Evolutionary conservation across 2,329 filamentous ascomycete species (phyloP).

Genomic region (Microsporum canis): DNA sequence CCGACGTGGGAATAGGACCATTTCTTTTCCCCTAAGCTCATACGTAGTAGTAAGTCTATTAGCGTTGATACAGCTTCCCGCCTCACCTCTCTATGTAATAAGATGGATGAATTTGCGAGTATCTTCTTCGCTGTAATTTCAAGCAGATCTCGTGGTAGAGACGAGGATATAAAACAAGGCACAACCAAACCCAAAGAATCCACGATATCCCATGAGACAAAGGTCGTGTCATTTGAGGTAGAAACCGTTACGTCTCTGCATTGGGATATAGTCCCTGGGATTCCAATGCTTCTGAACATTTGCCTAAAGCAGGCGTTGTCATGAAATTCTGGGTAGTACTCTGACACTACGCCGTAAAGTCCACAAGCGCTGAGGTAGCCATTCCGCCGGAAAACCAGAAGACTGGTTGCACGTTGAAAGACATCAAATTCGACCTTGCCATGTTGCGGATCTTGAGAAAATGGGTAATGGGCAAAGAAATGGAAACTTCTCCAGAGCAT

Average conservation of each 20-base stretch:
- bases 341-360: not conserved
- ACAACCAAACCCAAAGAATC: not conserved
- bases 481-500: not conserved
- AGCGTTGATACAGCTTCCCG: not conserved
- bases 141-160: not conserved
- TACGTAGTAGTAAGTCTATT: not conserved
- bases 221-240: not conserved
- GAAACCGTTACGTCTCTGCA: not conserved
- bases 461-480: not conserved
- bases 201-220: not conserved
- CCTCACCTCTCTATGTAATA: not conserved
- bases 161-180: not conserved
- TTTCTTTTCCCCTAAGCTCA: not conserved
- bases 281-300: not conserved
- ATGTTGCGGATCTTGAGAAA: not conserved
- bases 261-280: not conserved
- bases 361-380: not conserved
- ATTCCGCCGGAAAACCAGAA: not conserved
- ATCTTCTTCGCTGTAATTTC: not conserved
- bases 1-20: not conserved
- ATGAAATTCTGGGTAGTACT: not conserved
- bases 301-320: not conserved
- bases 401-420: not conserved
- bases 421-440: not conserved
- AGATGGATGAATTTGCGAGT: not conserved